Conservation (phyloP, 139 green algal species). For the Pseudopediastrum boryanum region DNA sequence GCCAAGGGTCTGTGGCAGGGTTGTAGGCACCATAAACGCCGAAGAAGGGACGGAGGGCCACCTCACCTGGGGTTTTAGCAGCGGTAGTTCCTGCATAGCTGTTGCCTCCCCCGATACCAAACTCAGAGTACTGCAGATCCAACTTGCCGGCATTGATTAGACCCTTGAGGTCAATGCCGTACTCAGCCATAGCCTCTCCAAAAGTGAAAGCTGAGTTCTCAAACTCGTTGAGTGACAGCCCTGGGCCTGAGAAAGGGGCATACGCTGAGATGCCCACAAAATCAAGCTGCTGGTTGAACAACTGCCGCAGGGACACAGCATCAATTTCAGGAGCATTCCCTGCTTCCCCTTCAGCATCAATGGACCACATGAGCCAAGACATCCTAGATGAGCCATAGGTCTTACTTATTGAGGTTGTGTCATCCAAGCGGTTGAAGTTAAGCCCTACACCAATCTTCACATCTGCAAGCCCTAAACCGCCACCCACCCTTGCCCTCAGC, state of each 20-base stretch:
- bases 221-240: slow-evolving; percentile 43
- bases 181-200: not conserved
- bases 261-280: slow-evolving; percentile 62
- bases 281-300: slow-evolving; percentile 36
- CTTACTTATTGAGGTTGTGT: slow-evolving; percentile 9
- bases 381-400: slow-evolving; percentile 17
- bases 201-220: slow-evolving; percentile 38
- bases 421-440: slow-evolving; percentile 35
- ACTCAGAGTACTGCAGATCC: slow-evolving; percentile 51
- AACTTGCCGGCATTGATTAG: slow-evolving; percentile 25
- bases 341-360: slow-evolving; percentile 34
- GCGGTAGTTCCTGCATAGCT: not conserved
- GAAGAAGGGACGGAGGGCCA: slow-evolving; percentile 48
- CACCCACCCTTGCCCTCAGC: not conserved
- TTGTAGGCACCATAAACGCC: slow-evolving; percentile 46
- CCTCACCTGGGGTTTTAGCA: slow-evolving; percentile 29
- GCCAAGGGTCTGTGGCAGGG: slow-evolving; percentile 5
- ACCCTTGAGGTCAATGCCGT: slow-evolving; percentile 35
- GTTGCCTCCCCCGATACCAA: slow-evolving; percentile 52
- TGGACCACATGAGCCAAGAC: not conserved
- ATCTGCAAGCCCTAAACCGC: not conserved
- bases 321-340: slow-evolving; percentile 26
- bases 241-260: slow-evolving; percentile 39
- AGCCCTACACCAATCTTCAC: slow-evolving; percentile 38
- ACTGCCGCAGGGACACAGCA: not conserved